Percentiles rank a stretch among this genome's conserved stretches.
These are phyloP conservation scores for Lepidium didymum DNA, from an alignment of 345 rosid species.

Conservation along the genomic window DNA sequence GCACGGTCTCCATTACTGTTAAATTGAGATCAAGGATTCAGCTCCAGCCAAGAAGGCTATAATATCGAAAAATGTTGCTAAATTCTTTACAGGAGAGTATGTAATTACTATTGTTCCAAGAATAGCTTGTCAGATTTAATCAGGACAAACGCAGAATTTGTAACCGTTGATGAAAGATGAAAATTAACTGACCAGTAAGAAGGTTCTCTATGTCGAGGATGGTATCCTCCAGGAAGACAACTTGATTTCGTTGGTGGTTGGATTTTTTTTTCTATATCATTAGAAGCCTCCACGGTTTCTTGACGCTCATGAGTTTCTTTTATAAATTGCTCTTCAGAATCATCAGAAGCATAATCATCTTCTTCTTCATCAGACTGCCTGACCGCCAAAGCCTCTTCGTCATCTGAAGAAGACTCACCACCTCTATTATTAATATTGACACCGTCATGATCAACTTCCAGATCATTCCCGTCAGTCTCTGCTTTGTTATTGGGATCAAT, in stretches of 20 bases:
- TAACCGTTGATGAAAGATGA: not conserved
- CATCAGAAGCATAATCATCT: constrained; percentile 42
- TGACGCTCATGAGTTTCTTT: constrained; percentile 28
- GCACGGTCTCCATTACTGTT: constrained; percentile 75
- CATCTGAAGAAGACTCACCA: constrained; percentile 54
- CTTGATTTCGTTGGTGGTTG: constrained; percentile 24
- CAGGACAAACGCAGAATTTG: not conserved
- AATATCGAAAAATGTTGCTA: not conserved
- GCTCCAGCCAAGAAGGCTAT: not conserved
- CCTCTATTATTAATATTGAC: constrained; percentile 28
- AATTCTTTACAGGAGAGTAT: not conserved
- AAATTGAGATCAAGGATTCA: constrained; percentile 4
- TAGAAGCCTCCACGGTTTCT: constrained; percentile 22
- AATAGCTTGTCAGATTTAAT: not conserved
- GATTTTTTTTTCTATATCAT: constrained; percentile 21
- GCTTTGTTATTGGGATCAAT: constrained; percentile 21
- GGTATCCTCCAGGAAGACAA: constrained; percentile 73
- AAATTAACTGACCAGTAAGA: constrained; percentile 56
- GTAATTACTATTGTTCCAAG: not conserved
- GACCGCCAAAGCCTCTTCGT: constrained; percentile 38
- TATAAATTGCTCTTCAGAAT: constrained; percentile 39
- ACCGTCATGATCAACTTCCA: constrained; percentile 11
- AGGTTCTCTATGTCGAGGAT: constrained; percentile 95
- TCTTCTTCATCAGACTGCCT: constrained; percentile 48
- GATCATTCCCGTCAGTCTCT: constrained; percentile 31